Conservation (phyloP, 169 alveolate genomes). For the Miamiensis avidus region DNA sequence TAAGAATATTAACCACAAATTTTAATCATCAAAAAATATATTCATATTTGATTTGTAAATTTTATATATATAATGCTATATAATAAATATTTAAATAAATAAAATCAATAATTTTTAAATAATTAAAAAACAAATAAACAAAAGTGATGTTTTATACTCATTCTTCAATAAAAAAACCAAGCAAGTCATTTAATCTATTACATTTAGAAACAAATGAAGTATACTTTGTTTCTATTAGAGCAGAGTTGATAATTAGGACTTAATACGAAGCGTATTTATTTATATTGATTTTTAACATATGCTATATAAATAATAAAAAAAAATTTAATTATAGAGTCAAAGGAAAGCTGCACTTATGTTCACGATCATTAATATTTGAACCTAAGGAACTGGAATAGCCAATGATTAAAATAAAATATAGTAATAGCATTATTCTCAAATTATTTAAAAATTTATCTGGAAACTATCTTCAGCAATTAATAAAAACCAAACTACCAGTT, state of each 20-base stretch:
- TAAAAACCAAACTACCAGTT: constrained; percentile 3
- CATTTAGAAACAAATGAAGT: constrained; percentile 38
- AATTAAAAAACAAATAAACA: not conserved
- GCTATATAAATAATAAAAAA: not conserved
- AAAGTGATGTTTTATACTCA: constrained; percentile 30
- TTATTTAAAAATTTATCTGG: constrained; percentile 30
- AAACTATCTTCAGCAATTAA: not conserved
- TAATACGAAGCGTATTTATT: constrained; percentile 29
- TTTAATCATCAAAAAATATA: too few relatives aligned
- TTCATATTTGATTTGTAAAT: too few relatives aligned
- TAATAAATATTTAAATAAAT: too few relatives aligned
- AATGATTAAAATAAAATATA: constrained; percentile 37
- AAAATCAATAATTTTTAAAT: not conserved
- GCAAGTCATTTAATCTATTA: constrained; percentile 31
- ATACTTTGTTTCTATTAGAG: constrained; percentile 22
- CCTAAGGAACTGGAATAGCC: constrained; percentile 32
- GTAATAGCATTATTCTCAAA: constrained; percentile 31
- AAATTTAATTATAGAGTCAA: constrained; percentile 18
- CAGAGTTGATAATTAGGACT: constrained; percentile 3
- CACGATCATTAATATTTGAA: constrained; percentile 42
- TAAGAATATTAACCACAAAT: too few relatives aligned
- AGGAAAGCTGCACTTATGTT: constrained; percentile 46
- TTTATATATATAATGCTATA: too few relatives aligned
- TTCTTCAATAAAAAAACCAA: constrained; percentile 45
- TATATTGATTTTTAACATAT: not conserved